phyloP scores from a whole-genome alignment of 352 stramenopile genomes.

The Pythium coloratum region DNA sequence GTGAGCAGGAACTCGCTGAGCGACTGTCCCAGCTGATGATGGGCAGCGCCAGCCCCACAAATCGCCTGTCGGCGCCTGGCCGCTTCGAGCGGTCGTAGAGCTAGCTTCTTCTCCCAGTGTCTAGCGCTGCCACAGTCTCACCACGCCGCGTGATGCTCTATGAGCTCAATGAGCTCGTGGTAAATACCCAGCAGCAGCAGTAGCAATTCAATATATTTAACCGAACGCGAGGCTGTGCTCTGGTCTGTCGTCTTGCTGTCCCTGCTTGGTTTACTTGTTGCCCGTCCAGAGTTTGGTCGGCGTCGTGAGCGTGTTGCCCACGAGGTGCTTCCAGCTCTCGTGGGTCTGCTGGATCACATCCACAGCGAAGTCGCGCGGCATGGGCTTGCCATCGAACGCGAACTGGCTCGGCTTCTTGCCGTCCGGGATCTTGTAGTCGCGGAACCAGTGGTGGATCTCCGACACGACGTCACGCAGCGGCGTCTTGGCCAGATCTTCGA shows the following conservation, averaged over 20 bases:
- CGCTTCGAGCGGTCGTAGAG: slow-evolving; percentile 27
- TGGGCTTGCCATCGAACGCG: slow-evolving; percentile 95
- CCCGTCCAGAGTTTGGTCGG: slow-evolving; percentile 71
- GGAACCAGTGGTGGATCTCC: slow-evolving; percentile 94
- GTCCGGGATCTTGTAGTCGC: slow-evolving; percentile 99
- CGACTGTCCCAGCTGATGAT: slow-evolving; percentile 26
- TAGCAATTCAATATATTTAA: slow-evolving; percentile 36
- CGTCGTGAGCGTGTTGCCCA: slow-evolving; percentile 46
- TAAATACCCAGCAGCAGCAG: slow-evolving; percentile 3
- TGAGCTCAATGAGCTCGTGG: not conserved
- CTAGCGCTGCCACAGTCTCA: not conserved
- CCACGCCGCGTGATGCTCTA: not conserved
- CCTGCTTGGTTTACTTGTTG: slow-evolving; percentile 19
- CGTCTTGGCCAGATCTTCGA: slow-evolving; percentile 82
- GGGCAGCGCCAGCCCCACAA: slow-evolving; percentile 20
- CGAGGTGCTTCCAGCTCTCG: slow-evolving; percentile 85
- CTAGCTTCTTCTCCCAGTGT: not conserved
- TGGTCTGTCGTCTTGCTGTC: not conserved
- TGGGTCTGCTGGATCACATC: slow-evolving; percentile 91
- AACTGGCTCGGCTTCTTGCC: slow-evolving; percentile 99
- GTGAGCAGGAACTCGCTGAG: slow-evolving; percentile 16
- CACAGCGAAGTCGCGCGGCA: slow-evolving; percentile 80
- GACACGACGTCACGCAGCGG: slow-evolving; percentile 69
- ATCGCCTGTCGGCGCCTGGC: slow-evolving; percentile 27
- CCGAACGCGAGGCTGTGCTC: slow-evolving; percentile 13